Base-by-base conservation (phyloP, 2,329 filamentous ascomycete species). In the Paraphoma chrysanthemicola region DNA sequence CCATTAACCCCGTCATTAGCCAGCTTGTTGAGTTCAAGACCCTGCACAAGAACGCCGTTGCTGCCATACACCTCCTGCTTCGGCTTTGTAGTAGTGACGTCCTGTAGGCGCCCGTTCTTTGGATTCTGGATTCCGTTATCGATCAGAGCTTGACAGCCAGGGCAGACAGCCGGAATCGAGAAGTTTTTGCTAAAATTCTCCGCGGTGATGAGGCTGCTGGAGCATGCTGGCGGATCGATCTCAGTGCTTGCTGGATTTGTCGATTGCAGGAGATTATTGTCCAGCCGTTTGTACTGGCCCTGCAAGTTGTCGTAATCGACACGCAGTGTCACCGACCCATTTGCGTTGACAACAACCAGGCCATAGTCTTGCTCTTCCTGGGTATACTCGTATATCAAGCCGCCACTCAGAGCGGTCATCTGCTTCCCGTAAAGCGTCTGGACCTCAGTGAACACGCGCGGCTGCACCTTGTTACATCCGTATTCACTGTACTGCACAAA, bases 301-400 rank as follows among this genome's bases (percentile, higher is more conserved):
- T 89, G 86, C 57, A 98, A 87, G 62, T 90, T 89, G 73, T 90
- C 85, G 64, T 75, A 85, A 66, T 85, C 83, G 30, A 59, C 55
- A 29, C 78, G 75, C 16, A 83, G 75, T 10, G 74, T 69, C 29
- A 79, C 67, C 12, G 78, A 79, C 55, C 74, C 74, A 56, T 84
- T 79, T 56, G 66, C 61, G 59, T 80, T 76, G 57, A 82, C 72
- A 33, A 74, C 59, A 10, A 83, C 80, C 6, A 85, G 73, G 46
- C 83, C 83, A 62, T 79, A 85, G 65, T 84, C 75, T 73, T 89
- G 88, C 42, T 79, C 77, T 73, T 93, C 91, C 77, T 93, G 84
- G 1, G 87, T 88, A 77, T 86, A 94, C 77, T 95, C 90, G 80
- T 94, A 95, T 44, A 94, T 90, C 44, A 95, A 82, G 62, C 90